Conservation (phyloP, 2,329 filamentous ascomycete species). For the Aspergillus alliaceus region DNA sequence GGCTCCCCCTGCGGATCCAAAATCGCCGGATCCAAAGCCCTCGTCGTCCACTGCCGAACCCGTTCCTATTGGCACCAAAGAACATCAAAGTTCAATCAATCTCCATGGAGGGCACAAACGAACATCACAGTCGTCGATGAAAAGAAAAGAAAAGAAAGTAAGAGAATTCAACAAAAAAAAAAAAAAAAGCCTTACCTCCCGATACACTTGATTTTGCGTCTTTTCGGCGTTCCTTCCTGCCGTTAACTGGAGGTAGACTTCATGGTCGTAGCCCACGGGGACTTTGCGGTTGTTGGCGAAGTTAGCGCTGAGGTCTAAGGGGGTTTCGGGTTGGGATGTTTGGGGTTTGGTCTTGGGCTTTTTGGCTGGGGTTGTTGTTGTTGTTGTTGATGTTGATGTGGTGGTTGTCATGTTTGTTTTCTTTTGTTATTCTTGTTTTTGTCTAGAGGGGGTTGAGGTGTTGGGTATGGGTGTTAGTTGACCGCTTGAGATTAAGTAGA, state of each 20-base stretch:
- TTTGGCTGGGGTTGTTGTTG: not conserved
- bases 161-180: not conserved
- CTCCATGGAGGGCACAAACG: no score
- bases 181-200: slow-evolving; percentile 21
- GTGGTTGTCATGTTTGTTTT: slow-evolving; percentile 1
- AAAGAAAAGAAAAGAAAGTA: not conserved
- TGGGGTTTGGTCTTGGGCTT: not conserved
- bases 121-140: not conserved
- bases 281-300: slow-evolving; percentile 14
- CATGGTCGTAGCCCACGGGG: slow-evolving; percentile 32
- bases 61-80: slow-evolving; percentile 26
- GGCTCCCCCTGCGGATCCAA: slow-evolving; percentile 25
- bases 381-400: not conserved
- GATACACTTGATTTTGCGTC: slow-evolving; percentile 32
- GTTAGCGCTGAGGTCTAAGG: slow-evolving; percentile 52
- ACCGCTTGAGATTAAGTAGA: no score
- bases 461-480: no score
- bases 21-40: slow-evolving; percentile 30
- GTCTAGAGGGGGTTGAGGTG: no score
- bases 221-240: slow-evolving; percentile 22
- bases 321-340: slow-evolving; percentile 37
- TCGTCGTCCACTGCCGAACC: slow-evolving; percentile 19
- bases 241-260: slow-evolving; percentile 30
- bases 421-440: not conserved
- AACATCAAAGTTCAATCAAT: not conserved